These are phyloP conservation scores for Grammothele lineata DNA, from an alignment of 768 basidiomycete species.

Conservation along the genomic window DNA sequence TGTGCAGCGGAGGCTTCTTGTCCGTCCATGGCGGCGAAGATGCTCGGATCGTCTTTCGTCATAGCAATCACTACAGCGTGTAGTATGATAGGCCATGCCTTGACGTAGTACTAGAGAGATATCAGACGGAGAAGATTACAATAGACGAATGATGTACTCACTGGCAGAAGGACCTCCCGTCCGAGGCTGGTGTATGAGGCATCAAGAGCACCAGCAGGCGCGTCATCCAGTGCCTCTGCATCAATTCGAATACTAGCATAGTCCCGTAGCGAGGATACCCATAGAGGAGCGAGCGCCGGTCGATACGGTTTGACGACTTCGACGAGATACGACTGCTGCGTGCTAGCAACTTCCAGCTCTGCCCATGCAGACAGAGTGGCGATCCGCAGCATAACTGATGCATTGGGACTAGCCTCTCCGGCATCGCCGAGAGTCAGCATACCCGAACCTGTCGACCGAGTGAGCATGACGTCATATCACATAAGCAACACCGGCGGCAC, in stretches of 20 bases:
- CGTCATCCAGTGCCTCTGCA: slow-evolving; percentile 78
- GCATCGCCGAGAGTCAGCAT: slow-evolving; percentile 85
- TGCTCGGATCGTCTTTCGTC: slow-evolving; percentile 59
- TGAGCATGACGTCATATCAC: not conserved
- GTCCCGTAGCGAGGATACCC: slow-evolving; percentile 86
- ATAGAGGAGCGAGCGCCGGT: slow-evolving; percentile 69
- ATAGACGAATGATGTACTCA: slow-evolving; percentile 35
- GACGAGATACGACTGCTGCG: slow-evolving; percentile 68
- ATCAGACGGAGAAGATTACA: not conserved
- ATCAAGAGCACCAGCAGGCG: slow-evolving; percentile 71
- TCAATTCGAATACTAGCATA: slow-evolving; percentile 90
- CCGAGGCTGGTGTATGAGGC: slow-evolving; percentile 85
- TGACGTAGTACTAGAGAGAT: slow-evolving; percentile 70
- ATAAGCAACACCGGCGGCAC: slow-evolving; percentile 35
- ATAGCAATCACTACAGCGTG: slow-evolving; percentile 83
- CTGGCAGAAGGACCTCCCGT: slow-evolving; percentile 86
- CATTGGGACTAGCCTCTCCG: slow-evolving; percentile 86
- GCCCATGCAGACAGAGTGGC: slow-evolving; percentile 96
- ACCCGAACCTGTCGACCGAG: slow-evolving; percentile 56
- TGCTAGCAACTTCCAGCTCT: slow-evolving; percentile 77
- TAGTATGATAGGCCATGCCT: slow-evolving; percentile 78
- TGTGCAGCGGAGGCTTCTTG: slow-evolving; percentile 34
- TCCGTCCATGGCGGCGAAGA: slow-evolving; percentile 82
- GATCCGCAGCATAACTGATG: slow-evolving; percentile 90
- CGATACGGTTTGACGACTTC: slow-evolving; percentile 83